Conservation (phyloP, 257 asterid genomes). For the Echium plantagineum region DNA sequence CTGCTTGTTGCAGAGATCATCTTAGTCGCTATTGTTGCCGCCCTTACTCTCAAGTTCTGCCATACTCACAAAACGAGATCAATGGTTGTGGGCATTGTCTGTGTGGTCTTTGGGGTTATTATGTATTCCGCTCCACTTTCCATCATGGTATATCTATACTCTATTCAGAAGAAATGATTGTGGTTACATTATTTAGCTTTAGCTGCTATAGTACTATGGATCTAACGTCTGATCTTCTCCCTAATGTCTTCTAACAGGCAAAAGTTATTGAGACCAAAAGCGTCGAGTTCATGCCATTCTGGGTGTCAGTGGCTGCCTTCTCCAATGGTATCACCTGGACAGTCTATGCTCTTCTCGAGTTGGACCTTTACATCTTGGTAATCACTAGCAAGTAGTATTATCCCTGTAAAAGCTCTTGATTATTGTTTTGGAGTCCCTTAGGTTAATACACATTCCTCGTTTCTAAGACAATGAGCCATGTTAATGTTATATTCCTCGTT, state of each 20-base stretch:
- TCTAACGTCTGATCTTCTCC: background rate
- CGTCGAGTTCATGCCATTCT: slow-evolving; percentile 6
- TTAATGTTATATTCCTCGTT: background rate
- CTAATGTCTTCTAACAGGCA: background rate
- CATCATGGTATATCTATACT: slow-evolving; percentile 27
- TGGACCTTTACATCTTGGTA: slow-evolving; percentile 3
- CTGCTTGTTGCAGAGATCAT: slow-evolving; percentile 15
- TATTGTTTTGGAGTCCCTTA: slow-evolving; percentile 24
- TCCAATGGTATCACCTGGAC: background rate
- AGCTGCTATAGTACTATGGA: background rate
- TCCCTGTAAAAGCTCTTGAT: background rate
- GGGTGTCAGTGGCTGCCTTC: background rate
- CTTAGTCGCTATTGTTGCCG: slow-evolving; percentile 12
- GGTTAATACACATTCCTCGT: background rate
- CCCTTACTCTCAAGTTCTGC: slow-evolving; percentile 23
- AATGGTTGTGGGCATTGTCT: slow-evolving; percentile 40
- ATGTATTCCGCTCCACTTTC: slow-evolving; percentile 61
- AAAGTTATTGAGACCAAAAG: background rate
- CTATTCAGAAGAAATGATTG: background rate
- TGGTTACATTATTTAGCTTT: background rate
- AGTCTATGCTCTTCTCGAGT: slow-evolving; percentile 1
- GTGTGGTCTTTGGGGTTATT: slow-evolving; percentile 39
- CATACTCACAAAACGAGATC: slow-evolving; percentile 28
- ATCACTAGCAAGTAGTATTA: background rate
- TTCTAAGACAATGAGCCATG: too few relatives aligned